Conservation (phyloP, 257 asterid genomes). For the Ilex asprella region DNA sequence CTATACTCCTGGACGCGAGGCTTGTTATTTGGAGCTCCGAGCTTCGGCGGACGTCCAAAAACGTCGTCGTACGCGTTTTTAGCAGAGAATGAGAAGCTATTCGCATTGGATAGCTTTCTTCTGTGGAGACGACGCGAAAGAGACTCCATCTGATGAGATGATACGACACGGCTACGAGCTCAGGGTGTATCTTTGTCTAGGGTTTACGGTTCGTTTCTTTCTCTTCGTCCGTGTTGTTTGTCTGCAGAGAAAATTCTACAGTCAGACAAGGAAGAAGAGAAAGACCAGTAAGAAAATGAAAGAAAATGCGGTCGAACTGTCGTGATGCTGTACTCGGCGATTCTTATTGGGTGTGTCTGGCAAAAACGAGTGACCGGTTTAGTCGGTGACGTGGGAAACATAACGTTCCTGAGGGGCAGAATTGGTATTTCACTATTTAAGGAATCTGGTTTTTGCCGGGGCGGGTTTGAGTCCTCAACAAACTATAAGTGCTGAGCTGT, state of each 20-base stretch:
- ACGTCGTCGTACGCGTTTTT: constrained; percentile 75
- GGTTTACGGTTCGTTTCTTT: background rate
- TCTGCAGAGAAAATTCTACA: constrained; percentile 26
- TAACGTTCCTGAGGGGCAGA: too few species aligned
- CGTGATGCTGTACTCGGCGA: background rate
- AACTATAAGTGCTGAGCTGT: too few species aligned
- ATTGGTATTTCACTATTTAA: too few species aligned
- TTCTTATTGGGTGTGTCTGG: background rate
- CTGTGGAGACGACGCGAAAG: constrained; percentile 58
- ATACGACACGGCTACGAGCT: constrained; percentile 9
- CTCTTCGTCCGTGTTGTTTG: constrained; percentile 15
- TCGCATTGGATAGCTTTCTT: constrained; percentile 37
- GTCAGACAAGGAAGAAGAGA: constrained; percentile 29
- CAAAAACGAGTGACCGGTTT: too few species aligned
- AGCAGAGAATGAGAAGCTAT: constrained; percentile 40
- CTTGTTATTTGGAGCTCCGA: constrained; percentile 23
- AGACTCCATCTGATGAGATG: constrained; percentile 42
- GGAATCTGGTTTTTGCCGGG: too few species aligned
- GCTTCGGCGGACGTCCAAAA: constrained; percentile 27
- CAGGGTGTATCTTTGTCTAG: background rate
- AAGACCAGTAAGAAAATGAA: constrained; percentile 8
- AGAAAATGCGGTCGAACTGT: constrained; percentile 13
- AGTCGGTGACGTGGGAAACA: too few species aligned
- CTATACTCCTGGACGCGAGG: constrained; percentile 39
- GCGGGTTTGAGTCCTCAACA: too few species aligned